These are phyloP conservation scores for Cladosporium sp. DNA, from an alignment of 2,329 filamentous ascomycete genomes.

Conservation along the genomic window DNA sequence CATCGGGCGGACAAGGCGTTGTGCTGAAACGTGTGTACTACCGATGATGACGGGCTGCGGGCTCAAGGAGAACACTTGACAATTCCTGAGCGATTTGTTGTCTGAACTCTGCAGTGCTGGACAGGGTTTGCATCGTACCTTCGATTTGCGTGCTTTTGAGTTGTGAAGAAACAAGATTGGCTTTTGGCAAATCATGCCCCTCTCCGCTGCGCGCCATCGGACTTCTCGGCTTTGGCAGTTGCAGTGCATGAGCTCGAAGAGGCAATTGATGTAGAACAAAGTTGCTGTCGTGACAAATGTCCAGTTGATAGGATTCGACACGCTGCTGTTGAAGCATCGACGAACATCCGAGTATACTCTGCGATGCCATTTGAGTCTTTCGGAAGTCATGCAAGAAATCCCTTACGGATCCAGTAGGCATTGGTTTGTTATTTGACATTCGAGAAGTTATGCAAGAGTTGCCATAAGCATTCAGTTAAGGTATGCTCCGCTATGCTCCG, in stretches of 20 bases:
- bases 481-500: too few relatives aligned
- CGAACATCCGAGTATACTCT: neutral
- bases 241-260: neutral
- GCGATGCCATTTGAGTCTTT: neutral
- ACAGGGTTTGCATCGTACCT: neutral
- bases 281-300: neutral
- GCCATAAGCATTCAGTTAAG: neutral
- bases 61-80: neutral
- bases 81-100: neutral
- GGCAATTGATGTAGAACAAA: neutral
- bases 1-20: slow-evolving; percentile 2
- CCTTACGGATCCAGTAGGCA: neutral
- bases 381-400: neutral
- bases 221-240: neutral
- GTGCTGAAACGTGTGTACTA: slow-evolving; percentile 16
- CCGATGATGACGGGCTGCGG: neutral
- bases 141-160: slow-evolving; percentile 6
- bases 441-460: neutral
- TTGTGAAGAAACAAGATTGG: slow-evolving; percentile 9
- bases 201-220: neutral
- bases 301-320: neutral
- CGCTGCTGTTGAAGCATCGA: neutral
- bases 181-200: slow-evolving; percentile 9
- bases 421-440: neutral
- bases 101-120: neutral